A percentile compares a stretch with the other conserved stretches of the same genome.
phyloP scores from a whole-genome alignment of 2,329 filamentous ascomycete genomes.

The Aureobasidium sp. region DNA sequence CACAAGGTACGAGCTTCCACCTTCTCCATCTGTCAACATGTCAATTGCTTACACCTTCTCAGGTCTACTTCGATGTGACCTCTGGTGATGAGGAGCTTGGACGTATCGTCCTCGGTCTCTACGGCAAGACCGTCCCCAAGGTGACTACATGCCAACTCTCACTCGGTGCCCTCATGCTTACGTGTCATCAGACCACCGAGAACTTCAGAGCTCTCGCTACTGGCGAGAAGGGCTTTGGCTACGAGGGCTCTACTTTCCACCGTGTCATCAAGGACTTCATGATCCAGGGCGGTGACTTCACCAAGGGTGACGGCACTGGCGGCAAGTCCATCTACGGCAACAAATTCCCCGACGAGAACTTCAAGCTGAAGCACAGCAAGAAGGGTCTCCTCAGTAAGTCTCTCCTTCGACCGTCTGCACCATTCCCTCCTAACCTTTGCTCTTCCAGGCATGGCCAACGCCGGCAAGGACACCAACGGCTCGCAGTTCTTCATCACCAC shows the following conservation, averaged over 20 bases:
- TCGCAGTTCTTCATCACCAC: constrained; percentile 91
- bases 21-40: neutral
- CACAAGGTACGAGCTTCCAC: constrained; percentile 56
- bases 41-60: neutral
- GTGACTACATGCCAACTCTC: constrained; percentile 28
- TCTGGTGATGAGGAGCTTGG: constrained; percentile 69
- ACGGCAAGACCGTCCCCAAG: constrained; percentile 81
- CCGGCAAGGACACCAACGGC: constrained; percentile 68
- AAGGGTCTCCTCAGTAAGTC: constrained; percentile 63
- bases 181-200: constrained; percentile 49
- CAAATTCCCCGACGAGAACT: constrained; percentile 86
- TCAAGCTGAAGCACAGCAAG: constrained; percentile 88
- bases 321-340: constrained; percentile 84
- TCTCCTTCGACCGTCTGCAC: neutral
- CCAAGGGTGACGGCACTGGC: constrained; percentile 71
- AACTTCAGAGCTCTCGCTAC: constrained; percentile 77
- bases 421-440: neutral
- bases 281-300: constrained; percentile 89
- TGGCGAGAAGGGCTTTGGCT: constrained; percentile 80
- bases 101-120: constrained; percentile 73
- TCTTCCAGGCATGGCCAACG: constrained; percentile 50
- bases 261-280: constrained; percentile 87
- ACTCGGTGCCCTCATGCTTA: neutral
- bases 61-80: constrained; percentile 76
- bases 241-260: constrained; percentile 77